Base-by-base conservation (phyloP, 306 rosid genomes). In the Quercus agrifolia region DNA sequence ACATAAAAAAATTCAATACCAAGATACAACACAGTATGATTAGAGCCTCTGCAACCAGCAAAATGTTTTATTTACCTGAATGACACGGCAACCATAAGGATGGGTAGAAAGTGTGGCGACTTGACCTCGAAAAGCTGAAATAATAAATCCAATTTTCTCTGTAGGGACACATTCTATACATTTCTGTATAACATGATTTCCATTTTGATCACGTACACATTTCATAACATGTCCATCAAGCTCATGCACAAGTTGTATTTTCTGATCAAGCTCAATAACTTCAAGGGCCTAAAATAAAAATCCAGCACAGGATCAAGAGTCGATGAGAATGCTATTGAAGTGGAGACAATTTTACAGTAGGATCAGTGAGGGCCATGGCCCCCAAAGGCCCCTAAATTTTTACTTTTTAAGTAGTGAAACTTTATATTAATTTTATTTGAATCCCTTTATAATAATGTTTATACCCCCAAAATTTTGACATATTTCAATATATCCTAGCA, bases 71-170 rank as follows among this genome's bases (percentile, higher is more conserved):
- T 61, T 66, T 83, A 91, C 95, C 92, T 87, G 95, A 76, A 91
- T 84, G 75, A 89, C 96, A 61, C 96, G 93, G 78, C 91, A 91
- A 61, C 96, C 93, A 80, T 91, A 91, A 15, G 93, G 93, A 86
- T 91, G 96, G 51, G 82, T 87, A 72, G 93, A 86, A 82, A 89
- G 91, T 35, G 78, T 59, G 9, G 81, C 73, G 64, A 89, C 96
- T 30, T 86, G 88, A 49, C 86, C 90, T 77, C 12, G 75, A 73
- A 91, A 86, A 81, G 93, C 83, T 77, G 91, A 89, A 33, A 89
- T 77, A 63, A 91, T 80, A 77, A 89, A 91, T 63, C 75, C 81
- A 77, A 87, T 87, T 85, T 84, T 79, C 35, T 84, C 86, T 7
- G 84, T 61, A 17, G 95, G 92, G 44, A 91, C 69, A 77, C 92